A percentile compares a stretch with the other conserved stretches of the same genome.
These are phyloP conservation scores for Inga oerstediana DNA, from an alignment of 306 rosid genomes.

Conservation along the genomic window DNA sequence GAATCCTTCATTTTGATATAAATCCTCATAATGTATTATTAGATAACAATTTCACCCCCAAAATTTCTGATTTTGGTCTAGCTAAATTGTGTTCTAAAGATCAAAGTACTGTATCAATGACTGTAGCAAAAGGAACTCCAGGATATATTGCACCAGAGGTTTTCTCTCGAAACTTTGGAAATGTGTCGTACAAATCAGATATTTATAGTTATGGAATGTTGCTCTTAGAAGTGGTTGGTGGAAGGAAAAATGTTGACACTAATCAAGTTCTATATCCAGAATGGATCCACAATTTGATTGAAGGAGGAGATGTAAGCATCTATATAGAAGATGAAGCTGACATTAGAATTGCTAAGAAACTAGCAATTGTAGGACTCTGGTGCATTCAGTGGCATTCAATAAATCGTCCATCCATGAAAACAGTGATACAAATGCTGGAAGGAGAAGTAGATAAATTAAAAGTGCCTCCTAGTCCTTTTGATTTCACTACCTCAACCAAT, in stretches of 20 bases:
- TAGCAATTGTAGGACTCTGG: conserved; percentile 35
- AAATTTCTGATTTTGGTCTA: neutral
- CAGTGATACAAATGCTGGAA: conserved; percentile 30
- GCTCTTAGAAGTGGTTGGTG: neutral
- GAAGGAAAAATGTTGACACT: neutral
- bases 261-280: neutral
- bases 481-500: neutral
- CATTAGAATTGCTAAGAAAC: conserved; percentile 13
- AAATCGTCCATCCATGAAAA: conserved; percentile 32
- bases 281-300: neutral
- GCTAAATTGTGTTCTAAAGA: neutral
- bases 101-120: neutral
- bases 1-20: neutral
- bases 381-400: conserved; percentile 28
- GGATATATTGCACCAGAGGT: neutral
- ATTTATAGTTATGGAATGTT: neutral
- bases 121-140: neutral
- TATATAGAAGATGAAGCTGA: neutral
- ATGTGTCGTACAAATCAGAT: neutral
- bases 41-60: neutral
- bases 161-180: neutral
- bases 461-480: conserved; percentile 14
- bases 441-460: neutral
- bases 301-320: neutral
- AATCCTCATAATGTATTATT: neutral